Base-by-base conservation (phyloP, 352 stramenopile species). In the Plasmopara viticola region DNA sequence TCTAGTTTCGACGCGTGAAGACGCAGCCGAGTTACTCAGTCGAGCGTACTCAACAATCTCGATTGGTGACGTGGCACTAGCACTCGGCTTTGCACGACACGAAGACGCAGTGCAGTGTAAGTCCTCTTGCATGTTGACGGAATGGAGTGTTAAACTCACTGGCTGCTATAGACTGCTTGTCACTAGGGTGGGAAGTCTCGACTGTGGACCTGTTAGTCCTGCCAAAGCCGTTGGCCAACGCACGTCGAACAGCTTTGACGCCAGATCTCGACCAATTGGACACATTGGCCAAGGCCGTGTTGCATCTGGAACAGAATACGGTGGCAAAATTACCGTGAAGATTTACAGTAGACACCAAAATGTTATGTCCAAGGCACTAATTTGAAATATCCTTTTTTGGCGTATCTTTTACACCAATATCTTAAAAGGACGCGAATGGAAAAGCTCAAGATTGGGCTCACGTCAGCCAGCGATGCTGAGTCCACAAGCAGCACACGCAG, bases 241-340 rank as follows among this genome's bases (percentile, higher is more conserved):
- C 48, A 4, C 59, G 59, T 28, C 58, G 52, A 33, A 56, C 63
- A 6, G 44, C 39, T 8, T 56, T 58, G 17, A 48, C 35, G 2
- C 50, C 68, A 43, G 68, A 77, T 45, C 62, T 88, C 17, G 56
- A 76, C 44, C 74, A 86, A 61, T 72, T 88, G 44, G 73, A 88
- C 48, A 79, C 62, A 38, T 60, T 88, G 44, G 76, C 78, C 33
- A 66, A 81, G 53, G 76, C 77, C 29, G 74, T 88, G 60, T 64
- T 88, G 39, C 74, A 86, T 64, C 62, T 88, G 56, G 78, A 88
- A 63, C 72, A 86, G 59, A 84, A 72, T 58, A 88, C 73, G 14
- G 50, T 85, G 29, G 47, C 84, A 35, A 85, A 84, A 58, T 54
- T 87, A 15, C 54, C 62, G 28, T 85, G 53, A 30, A 12, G 31